Conservation (phyloP, 345 rosid species). For the Streptanthus diversifolius region DNA sequence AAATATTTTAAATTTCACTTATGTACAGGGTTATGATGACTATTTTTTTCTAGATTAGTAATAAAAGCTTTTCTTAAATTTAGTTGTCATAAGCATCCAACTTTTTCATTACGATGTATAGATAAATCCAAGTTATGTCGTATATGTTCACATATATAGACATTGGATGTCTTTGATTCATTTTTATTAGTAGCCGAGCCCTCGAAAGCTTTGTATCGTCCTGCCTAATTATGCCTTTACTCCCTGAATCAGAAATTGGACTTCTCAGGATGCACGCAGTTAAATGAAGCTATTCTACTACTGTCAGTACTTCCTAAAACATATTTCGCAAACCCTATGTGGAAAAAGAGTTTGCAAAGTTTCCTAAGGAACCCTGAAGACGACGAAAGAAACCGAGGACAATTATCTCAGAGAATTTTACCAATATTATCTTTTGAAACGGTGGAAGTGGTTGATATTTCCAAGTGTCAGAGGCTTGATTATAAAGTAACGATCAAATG, state of each 20-base stretch:
- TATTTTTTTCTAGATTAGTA: neutral
- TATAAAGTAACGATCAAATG: conserved; percentile 48
- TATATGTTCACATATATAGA: neutral
- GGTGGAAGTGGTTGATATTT: conserved; percentile 61
- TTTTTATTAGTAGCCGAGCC: neutral
- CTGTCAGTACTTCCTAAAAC: conserved; percentile 49
- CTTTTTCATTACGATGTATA: neutral
- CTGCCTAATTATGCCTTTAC: conserved; percentile 5
- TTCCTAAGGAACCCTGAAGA: conserved; percentile 31
- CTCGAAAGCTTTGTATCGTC: neutral
- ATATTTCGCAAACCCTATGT: conserved; percentile 21
- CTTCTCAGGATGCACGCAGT: conserved; percentile 64
- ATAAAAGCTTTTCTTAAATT: neutral
- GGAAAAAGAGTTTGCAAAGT: conserved; percentile 35
- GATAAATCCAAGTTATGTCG: neutral
- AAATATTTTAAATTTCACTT: too few species aligned
- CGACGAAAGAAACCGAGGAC: conserved; percentile 28
- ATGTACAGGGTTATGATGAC: neutral
- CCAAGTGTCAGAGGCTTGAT: conserved; percentile 59
- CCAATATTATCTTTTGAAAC: conserved; percentile 48
- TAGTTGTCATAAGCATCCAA: neutral
- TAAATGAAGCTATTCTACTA: conserved; percentile 46
- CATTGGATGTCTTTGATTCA: neutral
- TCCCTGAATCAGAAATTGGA: conserved; percentile 52
- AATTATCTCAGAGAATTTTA: conserved; percentile 13